These are phyloP conservation scores for Vigna hirtella DNA, from an alignment of 306 rosid genomes.

Conservation along the genomic window DNA sequence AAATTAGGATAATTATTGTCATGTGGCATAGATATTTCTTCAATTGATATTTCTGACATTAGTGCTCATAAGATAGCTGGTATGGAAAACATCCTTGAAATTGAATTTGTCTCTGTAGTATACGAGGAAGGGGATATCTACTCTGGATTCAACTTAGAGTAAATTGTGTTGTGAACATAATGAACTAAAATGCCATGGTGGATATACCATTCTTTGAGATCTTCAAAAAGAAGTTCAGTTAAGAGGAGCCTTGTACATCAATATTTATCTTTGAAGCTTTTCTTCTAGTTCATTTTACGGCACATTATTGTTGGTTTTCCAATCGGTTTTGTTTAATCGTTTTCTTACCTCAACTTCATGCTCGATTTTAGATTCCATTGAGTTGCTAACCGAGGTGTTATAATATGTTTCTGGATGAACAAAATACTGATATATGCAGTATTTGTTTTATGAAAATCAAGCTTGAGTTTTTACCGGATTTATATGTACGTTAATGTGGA, in stretches of 20 bases:
- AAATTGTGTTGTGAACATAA: neutral
- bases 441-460: conserved; percentile 28
- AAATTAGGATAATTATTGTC: conserved; percentile 16
- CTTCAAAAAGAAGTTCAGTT: neutral
- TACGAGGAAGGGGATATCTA: neutral
- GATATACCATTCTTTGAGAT: conserved; percentile 11
- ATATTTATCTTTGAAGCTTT: neutral
- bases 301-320: neutral
- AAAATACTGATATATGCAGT: conserved; percentile 6
- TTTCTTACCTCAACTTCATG: conserved; percentile 7
- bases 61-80: conserved; percentile 6
- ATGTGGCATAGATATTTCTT: conserved; percentile 29
- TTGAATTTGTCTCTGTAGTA: neutral
- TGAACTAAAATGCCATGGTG: neutral
- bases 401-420: conserved; percentile 48
- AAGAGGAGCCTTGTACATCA: conserved; percentile 2
- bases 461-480: conserved; percentile 4
- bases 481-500: neutral
- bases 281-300: conserved; percentile 4
- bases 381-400: conserved; percentile 33
- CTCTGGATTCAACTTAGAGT: neutral
- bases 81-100: neutral
- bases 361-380: conserved; percentile 4
- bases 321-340: conserved; percentile 30
- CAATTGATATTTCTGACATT: conserved; percentile 15